Conservation (phyloP, 2,329 filamentous ascomycete genomes). For the Sporothrix inflata region DNA sequence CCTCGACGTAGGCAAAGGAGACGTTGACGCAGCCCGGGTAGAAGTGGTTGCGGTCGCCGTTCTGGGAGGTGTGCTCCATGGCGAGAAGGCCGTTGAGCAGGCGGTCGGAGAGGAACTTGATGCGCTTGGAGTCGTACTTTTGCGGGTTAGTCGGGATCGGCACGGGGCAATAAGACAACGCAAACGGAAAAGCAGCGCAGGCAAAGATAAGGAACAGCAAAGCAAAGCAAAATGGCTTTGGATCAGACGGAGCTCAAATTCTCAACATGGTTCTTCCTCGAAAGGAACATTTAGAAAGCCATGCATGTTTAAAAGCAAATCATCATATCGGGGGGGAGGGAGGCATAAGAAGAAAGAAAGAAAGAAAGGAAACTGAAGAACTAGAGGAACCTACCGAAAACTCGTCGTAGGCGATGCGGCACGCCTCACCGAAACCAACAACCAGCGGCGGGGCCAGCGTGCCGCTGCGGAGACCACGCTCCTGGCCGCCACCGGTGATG, state of each 20-base stretch:
- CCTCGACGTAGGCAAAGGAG: slow-evolving; percentile 97
- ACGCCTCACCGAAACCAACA: slow-evolving; percentile 94
- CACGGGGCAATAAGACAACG: neutral
- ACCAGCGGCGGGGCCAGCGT: slow-evolving; percentile 87
- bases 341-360: slow-evolving; percentile 34
- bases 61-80: slow-evolving; percentile 90
- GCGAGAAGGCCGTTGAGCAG: slow-evolving; percentile 80
- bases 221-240: neutral
- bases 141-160: slow-evolving; percentile 21
- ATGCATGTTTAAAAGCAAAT: slow-evolving; percentile 81
- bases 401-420: slow-evolving; percentile 86
- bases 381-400: slow-evolving; percentile 75
- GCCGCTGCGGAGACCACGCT: slow-evolving; percentile 90
- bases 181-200: neutral
- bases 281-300: slow-evolving; percentile 79
- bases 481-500: slow-evolving; percentile 94
- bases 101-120: slow-evolving; percentile 80
- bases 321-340: slow-evolving; percentile 63
- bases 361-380: slow-evolving; percentile 1
- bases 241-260: slow-evolving; percentile 67
- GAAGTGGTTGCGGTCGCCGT: slow-evolving; percentile 79
- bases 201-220: slow-evolving; percentile 27
- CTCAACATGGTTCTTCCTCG: slow-evolving; percentile 59
- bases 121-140: slow-evolving; percentile 89
- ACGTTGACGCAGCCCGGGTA: slow-evolving; percentile 98